Base-by-base conservation (phyloP, 805 yeast species). In the Yamadazyma akitaensis region DNA sequence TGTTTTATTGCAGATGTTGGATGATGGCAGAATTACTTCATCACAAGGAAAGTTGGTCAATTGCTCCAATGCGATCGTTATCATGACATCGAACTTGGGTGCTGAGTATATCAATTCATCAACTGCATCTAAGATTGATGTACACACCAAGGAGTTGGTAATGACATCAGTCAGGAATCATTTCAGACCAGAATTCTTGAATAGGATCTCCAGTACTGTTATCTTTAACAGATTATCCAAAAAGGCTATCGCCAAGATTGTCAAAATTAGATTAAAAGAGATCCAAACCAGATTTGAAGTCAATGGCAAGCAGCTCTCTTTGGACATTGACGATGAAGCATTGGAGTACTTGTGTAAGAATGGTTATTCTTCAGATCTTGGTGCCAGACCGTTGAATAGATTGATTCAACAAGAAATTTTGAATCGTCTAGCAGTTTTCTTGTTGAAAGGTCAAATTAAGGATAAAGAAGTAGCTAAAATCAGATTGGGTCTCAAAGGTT, bases 51-150 rank as follows among this genome's bases (percentile, higher is more conserved):
- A 92, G 59, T 82, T 89, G 33, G 85, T 94, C 58, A 91, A 91
- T 70, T 92, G 96, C 55, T 85, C 97, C 42, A 94, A 94, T 67
- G 79, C 90, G 42, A 89, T 94, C 55, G 79, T 94, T 53, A 92
- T 94, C 55, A 88, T 94, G 97, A 94, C 99, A 0, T 92, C 98
- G 24, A 94, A 94, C 67, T 79, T 94, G 60, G 99, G 99, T 53
- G 98, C 99, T 9, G 90, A 89, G 63, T 89, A 74, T 62, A 85
- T 94, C 66, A 82, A 81, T 60, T 77, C 84, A 1, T 53, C 82
- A 8, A 83, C 82, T 54, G 78, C 81, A 31, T 65, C 88, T 9
- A 83, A 80, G 64, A 73, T 92, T 42, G 82, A 83, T 37, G 79
- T 77, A 4, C 77, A 76, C 36, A 85, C 96, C 13, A 84, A 81